Evolutionary conservation across 2,329 filamentous ascomycete species (phyloP).

Genomic region (Claviceps sp.): DNA sequence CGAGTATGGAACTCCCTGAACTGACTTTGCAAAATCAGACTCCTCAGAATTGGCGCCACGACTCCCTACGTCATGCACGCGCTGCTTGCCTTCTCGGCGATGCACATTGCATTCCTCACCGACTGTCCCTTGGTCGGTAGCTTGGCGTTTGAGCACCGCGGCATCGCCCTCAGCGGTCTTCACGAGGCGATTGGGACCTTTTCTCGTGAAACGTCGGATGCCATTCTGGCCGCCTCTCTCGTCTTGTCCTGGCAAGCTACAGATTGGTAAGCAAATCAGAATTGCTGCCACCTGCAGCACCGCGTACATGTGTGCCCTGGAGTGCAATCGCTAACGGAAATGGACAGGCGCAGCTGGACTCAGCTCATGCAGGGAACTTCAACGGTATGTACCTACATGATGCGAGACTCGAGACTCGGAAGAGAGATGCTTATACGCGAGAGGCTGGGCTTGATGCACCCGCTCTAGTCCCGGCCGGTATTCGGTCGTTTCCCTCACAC

Average conservation of each 20-base stretch:
- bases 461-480: too few species aligned
- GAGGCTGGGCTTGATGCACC: background rate
- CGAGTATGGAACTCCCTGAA: background rate
- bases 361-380: constrained; percentile 85
- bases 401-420: background rate
- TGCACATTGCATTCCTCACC: constrained; percentile 81
- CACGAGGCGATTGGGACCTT: constrained; percentile 80
- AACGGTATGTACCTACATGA: constrained; percentile 45
- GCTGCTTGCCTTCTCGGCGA: constrained; percentile 84
- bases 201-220: constrained; percentile 76
- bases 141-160: constrained; percentile 80
- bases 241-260: constrained; percentile 92
- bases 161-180: constrained; percentile 71
- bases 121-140: constrained; percentile 75
- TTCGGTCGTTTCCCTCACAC: too few species aligned
- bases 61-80: constrained; percentile 90
- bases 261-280: constrained; percentile 58
- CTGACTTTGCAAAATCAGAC: constrained; percentile 8
- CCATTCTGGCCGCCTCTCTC: constrained; percentile 79
- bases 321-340: constrained; percentile 13
- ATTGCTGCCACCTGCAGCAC: constrained; percentile 1
- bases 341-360: constrained; percentile 73
- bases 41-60: constrained; percentile 63
- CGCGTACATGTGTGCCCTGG: background rate
- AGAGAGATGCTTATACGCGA: background rate